Conservation (phyloP, 768 basidiomycete genomes). For the Leccinum boreale region DNA sequence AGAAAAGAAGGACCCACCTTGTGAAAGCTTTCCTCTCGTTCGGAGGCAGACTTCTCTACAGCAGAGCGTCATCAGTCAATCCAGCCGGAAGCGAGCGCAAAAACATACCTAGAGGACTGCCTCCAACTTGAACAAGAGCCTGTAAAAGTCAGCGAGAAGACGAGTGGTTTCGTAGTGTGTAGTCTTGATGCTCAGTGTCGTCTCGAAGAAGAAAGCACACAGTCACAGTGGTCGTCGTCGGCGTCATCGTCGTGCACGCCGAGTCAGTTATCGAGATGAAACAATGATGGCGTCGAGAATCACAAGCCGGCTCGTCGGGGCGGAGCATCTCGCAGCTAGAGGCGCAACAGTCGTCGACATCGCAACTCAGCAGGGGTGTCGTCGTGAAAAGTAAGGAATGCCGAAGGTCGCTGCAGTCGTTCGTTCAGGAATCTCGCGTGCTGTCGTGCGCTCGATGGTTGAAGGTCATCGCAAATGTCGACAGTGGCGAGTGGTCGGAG, state of each 20-base stretch:
- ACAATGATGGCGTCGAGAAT: neutral
- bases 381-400: neutral
- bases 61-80: neutral
- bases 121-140: neutral
- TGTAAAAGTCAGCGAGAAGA: neutral
- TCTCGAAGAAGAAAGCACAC: neutral
- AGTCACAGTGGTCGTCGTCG: neutral
- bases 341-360: neutral
- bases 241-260: neutral
- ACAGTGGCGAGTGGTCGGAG: neutral
- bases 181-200: neutral
- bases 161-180: neutral
- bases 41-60: constrained; percentile 5
- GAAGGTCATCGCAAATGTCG: neutral
- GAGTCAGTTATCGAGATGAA: neutral
- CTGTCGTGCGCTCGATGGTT: too few species aligned
- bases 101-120: constrained; percentile 9
- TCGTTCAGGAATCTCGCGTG: neutral
- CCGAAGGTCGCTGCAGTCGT: neutral
- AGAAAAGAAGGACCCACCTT: neutral
- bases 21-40: neutral
- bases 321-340: neutral
- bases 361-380: neutral
- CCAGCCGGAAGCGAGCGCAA: too few species aligned
- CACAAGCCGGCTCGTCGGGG: neutral